Evolutionary conservation across 768 basidiomycete species (phyloP).

Genomic region (Tulasnella sp.): DNA sequence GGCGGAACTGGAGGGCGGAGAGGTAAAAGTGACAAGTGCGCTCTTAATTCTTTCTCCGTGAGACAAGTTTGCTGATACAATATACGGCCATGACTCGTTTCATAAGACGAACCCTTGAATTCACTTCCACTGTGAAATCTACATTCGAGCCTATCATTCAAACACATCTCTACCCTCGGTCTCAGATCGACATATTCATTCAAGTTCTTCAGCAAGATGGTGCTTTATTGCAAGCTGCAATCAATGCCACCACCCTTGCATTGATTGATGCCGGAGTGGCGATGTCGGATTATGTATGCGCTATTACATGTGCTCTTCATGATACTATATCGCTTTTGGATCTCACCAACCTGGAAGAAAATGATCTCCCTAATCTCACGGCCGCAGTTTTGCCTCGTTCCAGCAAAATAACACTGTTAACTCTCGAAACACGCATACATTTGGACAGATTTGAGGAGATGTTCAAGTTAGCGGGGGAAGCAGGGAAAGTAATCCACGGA

Average conservation of each 20-base stretch:
- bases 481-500: slow-evolving; percentile 57
- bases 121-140: slow-evolving; percentile 74
- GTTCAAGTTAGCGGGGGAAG: slow-evolving; percentile 63
- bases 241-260: slow-evolving; percentile 91
- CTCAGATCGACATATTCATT: slow-evolving; percentile 86
- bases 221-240: slow-evolving; percentile 71
- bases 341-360: slow-evolving; percentile 79
- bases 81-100: slow-evolving; percentile 3
- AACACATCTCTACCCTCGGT: slow-evolving; percentile 80
- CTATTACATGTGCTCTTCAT: slow-evolving; percentile 78
- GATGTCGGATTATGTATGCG: slow-evolving; percentile 79
- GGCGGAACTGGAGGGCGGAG: slow-evolving; percentile 58
- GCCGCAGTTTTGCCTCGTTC: slow-evolving; percentile 82
- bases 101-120: slow-evolving; percentile 69
- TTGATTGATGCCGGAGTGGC: slow-evolving; percentile 85
- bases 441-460: slow-evolving; percentile 88
- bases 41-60: not conserved
- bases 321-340: slow-evolving; percentile 73
- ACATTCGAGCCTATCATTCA: slow-evolving; percentile 96
- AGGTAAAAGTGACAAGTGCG: slow-evolving; percentile 78
- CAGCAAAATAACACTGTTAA: slow-evolving; percentile 73
- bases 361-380: slow-evolving; percentile 75
- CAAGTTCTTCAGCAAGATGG: slow-evolving; percentile 93
- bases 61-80: slow-evolving; percentile 17
- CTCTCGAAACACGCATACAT: slow-evolving; percentile 89